These are phyloP conservation scores for Malassezia sympodialis DNA, from an alignment of 1,284 basidiomycete genomes.

Conservation along the genomic window DNA sequence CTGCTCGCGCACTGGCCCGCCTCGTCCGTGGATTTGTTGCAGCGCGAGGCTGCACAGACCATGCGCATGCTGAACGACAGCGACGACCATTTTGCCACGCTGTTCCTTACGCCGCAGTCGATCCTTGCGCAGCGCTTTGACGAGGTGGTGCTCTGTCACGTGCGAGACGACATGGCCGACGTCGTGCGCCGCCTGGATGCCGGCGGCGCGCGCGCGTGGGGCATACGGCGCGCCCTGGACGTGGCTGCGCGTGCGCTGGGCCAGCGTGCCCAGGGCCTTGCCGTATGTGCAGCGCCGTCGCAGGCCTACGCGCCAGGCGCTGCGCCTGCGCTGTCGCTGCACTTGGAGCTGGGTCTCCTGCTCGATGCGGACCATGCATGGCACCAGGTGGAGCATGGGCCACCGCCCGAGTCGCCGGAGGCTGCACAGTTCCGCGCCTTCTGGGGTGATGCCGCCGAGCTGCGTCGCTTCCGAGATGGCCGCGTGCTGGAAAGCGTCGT, in stretches of 20 bases:
- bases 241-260: constrained; percentile 6
- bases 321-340: neutral
- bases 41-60: constrained; percentile 42
- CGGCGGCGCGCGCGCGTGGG: neutral
- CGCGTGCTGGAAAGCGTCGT: constrained; percentile 85
- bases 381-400: constrained; percentile 46
- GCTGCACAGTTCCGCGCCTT: constrained; percentile 64
- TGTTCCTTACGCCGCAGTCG: constrained; percentile 56
- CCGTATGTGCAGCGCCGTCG: neutral
- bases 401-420: constrained; percentile 53
- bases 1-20: constrained; percentile 52
- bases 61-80: constrained; percentile 41
- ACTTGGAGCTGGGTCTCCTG: constrained; percentile 24
- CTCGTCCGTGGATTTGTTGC: constrained; percentile 61
- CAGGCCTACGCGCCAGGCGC: neutral
- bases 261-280: constrained; percentile 4
- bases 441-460: constrained; percentile 85
- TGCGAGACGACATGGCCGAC: neutral
- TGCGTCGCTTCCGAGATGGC: constrained; percentile 95
- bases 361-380: constrained; percentile 36
- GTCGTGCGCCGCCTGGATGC: constrained; percentile 6
- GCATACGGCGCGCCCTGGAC: neutral
- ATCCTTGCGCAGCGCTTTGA: constrained; percentile 45
- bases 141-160: constrained; percentile 28
- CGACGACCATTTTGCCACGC: constrained; percentile 61